Evolutionary conservation across 2,329 filamentous ascomycete species (phyloP).

Genomic region (Byssothecium circinans): DNA sequence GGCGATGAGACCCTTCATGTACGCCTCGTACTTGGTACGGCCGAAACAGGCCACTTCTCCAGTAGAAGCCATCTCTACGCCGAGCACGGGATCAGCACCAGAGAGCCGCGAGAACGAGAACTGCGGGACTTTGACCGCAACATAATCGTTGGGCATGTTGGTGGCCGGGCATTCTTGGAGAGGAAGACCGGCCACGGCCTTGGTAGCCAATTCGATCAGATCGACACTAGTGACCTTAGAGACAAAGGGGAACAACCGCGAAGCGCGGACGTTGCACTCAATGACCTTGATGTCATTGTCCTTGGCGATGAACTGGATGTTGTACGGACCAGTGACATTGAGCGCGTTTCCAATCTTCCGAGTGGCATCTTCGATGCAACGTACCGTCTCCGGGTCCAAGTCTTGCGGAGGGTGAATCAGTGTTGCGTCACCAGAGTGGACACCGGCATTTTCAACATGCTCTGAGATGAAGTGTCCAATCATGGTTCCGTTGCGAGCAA

Average conservation of each 20-base stretch:
- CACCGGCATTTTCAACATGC: constrained; percentile 97
- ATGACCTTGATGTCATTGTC: constrained; percentile 99
- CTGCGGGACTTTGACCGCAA: constrained; percentile 97
- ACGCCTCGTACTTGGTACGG: constrained; percentile 93
- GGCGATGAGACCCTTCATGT: constrained; percentile 92
- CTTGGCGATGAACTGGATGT: constrained; percentile 99
- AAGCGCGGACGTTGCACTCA: constrained; percentile 96
- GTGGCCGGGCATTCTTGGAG: constrained; percentile 80
- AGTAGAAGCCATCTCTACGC: constrained; percentile 99
- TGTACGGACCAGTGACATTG: constrained; percentile 95
- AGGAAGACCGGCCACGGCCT: constrained; percentile 86
- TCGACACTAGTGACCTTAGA: constrained; percentile 99
- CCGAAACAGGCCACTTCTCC: constrained; percentile 98
- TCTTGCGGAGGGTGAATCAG: constrained; percentile 94
- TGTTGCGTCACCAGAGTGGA: constrained; percentile 97
- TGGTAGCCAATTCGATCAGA: constrained; percentile 97
- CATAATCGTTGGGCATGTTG: constrained; percentile 75
- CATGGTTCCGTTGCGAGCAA: constrained; percentile 85
- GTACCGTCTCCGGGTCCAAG: constrained; percentile 82
- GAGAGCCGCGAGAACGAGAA: constrained; percentile 99
- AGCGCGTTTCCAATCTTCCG: constrained; percentile 91
- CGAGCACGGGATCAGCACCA: constrained; percentile 91
- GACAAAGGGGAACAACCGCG: constrained; percentile 95
- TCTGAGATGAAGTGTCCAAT: constrained; percentile 97
- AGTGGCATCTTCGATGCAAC: constrained; percentile 90